Base-by-base conservation (phyloP, 257 asterid species). In the Anisodus acutangulus region DNA sequence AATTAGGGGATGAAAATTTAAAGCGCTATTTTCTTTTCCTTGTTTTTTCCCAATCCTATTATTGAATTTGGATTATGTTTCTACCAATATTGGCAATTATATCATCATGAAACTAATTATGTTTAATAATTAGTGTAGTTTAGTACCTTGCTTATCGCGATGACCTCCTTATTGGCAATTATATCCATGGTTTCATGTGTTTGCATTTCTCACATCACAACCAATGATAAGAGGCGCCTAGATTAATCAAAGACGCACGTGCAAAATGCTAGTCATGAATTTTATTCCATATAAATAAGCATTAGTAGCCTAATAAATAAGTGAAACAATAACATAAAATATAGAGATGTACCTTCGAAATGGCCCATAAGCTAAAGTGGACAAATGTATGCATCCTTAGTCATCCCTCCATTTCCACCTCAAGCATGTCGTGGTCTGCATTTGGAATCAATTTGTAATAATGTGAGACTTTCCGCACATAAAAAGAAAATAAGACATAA, bases 331-430 rank as follows among this genome's bases (percentile, higher is more conserved):
- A 66, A 19, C 72, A n/a, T 19, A n/a, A n/a, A 66, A 66, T 15
- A 4, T 35, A 35, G 80, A 8, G 37, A 3, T 12, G 3, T 41
- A 71, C 80, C 22, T 71, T 71, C 16, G 80, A 51, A 17, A 71
- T 13, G n/a, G 80, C 80, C 80, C 80, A 71, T 13, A 71, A 41
- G 55, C 80, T 71, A 31, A 71, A 71, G 51, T 71, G 80, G 19
- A 55, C 45, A 10, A 10, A 51, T 51, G 31, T 71, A 71, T 43
- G 37, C 80, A 6, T 51, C 22, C 16, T 39, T 15, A 39, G 80
- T 39, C 80, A 71, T 71, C 54, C 80, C 80, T 51, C 80, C 80
- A 43, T 71, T 71, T 39, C 80, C 45, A 71, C 80, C 51, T 71
- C 80, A 51, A 71, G 22, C 45, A 71, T 43, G 39, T 71, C 80